Evolutionary conservation across 2,329 filamentous ascomycete species (phyloP).

Genomic region (Aspergillus niger): DNA sequence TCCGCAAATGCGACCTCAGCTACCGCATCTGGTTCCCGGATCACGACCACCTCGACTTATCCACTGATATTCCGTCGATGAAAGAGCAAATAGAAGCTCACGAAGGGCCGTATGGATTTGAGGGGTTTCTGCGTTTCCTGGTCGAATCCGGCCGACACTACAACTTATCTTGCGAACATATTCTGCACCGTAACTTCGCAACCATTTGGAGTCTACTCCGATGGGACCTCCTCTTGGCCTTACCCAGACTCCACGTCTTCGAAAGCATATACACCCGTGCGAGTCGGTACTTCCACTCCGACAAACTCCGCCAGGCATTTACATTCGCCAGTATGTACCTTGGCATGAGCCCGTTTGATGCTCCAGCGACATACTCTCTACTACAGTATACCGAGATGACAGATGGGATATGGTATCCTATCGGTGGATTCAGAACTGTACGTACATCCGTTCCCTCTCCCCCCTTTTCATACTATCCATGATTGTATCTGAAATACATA

Average conservation of each 20-base stretch:
- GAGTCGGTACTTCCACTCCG: conserved; percentile 68
- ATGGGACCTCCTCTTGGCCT: conserved; percentile 59
- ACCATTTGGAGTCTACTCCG: conserved; percentile 59
- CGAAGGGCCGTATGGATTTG: conserved; percentile 71
- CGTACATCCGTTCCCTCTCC: conserved; percentile 24
- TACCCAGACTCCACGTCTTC: conserved; percentile 67
- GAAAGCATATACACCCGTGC: conserved; percentile 69
- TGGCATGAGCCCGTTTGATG: conserved; percentile 77
- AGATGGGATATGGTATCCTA: conserved; percentile 70
- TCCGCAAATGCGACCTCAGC: conserved; percentile 73
- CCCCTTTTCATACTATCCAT: background rate
- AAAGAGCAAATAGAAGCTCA: conserved; percentile 71
- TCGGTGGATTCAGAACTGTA: conserved; percentile 64
- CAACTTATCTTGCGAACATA: conserved; percentile 66
- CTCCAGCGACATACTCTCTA: conserved; percentile 71
- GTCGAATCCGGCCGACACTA: conserved; percentile 70
- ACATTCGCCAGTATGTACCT: conserved; percentile 83
- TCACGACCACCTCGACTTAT: conserved; percentile 58
- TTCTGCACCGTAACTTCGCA: conserved; percentile 69
- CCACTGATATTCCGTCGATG: conserved; percentile 70
- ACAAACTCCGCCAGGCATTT: conserved; percentile 69
- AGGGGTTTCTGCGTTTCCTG: conserved; percentile 68
- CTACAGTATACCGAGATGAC: conserved; percentile 75
- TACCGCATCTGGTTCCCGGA: conserved; percentile 75
- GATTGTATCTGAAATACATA: conserved; percentile 15